phyloP scores from a whole-genome alignment of 1,284 basidiomycete genomes.

The Apiotrichum gracile region DNA sequence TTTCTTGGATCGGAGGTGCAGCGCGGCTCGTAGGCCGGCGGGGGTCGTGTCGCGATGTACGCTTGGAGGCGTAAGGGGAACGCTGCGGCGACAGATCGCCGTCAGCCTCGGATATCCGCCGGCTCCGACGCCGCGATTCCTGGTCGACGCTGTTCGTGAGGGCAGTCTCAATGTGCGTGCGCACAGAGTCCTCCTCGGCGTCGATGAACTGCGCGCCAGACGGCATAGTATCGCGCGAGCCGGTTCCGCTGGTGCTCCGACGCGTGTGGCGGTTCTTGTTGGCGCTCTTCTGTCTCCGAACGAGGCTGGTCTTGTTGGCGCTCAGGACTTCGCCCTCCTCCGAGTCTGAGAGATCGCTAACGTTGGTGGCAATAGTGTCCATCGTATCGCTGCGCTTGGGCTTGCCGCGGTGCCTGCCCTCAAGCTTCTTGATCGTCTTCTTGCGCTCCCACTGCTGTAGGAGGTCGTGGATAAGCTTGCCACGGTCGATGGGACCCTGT shows the following conservation, averaged over 20 bases:
- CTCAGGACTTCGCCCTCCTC: conserved; percentile 42
- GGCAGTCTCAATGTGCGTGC: conserved; percentile 75
- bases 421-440: conserved; percentile 78
- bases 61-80: background rate
- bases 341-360: conserved; percentile 40
- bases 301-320: conserved; percentile 33
- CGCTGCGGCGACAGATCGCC: conserved; percentile 21
- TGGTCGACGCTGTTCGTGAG: conserved; percentile 63
- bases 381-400: conserved; percentile 23
- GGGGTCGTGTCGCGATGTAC: conserved; percentile 25
- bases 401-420: conserved; percentile 53
- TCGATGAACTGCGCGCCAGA: conserved; percentile 80
- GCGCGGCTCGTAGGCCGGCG: background rate
- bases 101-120: background rate
- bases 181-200: conserved; percentile 77
- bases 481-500: conserved; percentile 63
- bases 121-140: conserved; percentile 9
- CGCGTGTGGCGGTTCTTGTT: background rate
- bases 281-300: background rate
- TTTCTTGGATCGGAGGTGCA: conserved; percentile 38
- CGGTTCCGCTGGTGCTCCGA: conserved; percentile 10
- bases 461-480: conserved; percentile 70
- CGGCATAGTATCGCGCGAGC: conserved; percentile 2
- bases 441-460: conserved; percentile 69
- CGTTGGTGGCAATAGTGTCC: conserved; percentile 29